Conservation (phyloP, 768 basidiomycete genomes). For the Lentinula detonsa region DNA sequence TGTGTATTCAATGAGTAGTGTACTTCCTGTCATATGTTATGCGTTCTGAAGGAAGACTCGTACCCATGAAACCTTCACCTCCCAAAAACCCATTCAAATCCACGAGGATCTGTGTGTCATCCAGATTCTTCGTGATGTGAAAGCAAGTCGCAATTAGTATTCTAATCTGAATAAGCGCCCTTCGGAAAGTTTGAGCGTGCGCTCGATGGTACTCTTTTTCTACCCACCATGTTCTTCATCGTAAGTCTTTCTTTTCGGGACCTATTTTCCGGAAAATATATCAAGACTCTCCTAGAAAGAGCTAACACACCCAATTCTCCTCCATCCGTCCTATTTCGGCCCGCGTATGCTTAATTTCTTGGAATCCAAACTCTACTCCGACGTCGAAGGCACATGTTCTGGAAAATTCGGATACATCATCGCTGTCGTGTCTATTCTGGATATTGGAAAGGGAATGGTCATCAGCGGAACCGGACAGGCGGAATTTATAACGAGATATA, state of each 20-base stretch:
- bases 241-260: slow-evolving; percentile 31
- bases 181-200: not conserved
- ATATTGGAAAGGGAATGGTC: slow-evolving; percentile 91
- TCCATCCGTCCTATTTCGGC: slow-evolving; percentile 98
- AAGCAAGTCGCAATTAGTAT: too few relatives aligned
- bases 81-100: too few relatives aligned
- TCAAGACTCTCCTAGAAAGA: slow-evolving; percentile 62
- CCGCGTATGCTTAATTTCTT: slow-evolving; percentile 93
- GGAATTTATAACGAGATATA: slow-evolving; percentile 91
- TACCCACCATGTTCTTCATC: slow-evolving; percentile 61
- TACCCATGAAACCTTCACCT: too few relatives aligned
- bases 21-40: too few relatives aligned
- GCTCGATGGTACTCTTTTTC: not conserved
- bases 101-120: too few relatives aligned
- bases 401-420: slow-evolving; percentile 95
- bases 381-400: slow-evolving; percentile 96
- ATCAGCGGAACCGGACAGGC: slow-evolving; percentile 90
- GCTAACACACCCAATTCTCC: slow-evolving; percentile 92
- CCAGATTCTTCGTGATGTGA: too few relatives aligned
- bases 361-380: slow-evolving; percentile 87
- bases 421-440: slow-evolving; percentile 83
- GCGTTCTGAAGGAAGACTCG: too few relatives aligned
- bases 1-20: not conserved
- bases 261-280: slow-evolving; percentile 6
- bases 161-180: not conserved